Evolutionary conservation across 768 basidiomycete species (phyloP).

Genomic region (Boletus reticulatus): DNA sequence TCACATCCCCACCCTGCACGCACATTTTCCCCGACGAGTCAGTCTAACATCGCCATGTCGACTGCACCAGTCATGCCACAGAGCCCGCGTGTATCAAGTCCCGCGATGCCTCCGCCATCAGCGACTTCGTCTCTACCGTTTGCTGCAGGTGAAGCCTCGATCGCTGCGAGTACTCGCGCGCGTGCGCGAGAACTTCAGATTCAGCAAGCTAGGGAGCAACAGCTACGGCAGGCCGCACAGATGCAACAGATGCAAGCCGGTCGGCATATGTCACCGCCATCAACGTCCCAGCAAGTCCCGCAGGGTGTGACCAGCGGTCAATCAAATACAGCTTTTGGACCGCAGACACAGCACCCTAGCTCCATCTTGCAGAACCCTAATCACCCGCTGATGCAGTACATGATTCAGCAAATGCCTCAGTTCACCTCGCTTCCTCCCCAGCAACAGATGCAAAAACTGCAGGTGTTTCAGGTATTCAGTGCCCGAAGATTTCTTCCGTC

Average conservation of each 20-base stretch:
- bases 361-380: slow-evolving; percentile 51
- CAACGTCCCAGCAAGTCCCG: slow-evolving; percentile 21
- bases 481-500: background rate
- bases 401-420: slow-evolving; percentile 49
- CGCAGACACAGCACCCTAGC: slow-evolving; percentile 42
- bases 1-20: slow-evolving; percentile 22
- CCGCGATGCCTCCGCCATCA: slow-evolving; percentile 30
- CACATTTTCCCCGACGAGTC: slow-evolving; percentile 20
- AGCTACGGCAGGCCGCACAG: slow-evolving; percentile 33
- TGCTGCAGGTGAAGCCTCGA: slow-evolving; percentile 34
- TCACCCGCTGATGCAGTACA: slow-evolving; percentile 59
- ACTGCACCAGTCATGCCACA: slow-evolving; percentile 19
- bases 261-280: slow-evolving; percentile 45
- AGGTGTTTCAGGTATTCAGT: slow-evolving; percentile 46
- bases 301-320: slow-evolving; percentile 18
- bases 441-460: slow-evolving; percentile 60
- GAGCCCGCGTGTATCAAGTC: slow-evolving; percentile 34
- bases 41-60: slow-evolving; percentile 12
- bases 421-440: slow-evolving; percentile 51
- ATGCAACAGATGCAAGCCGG: slow-evolving; percentile 33
- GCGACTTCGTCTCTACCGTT: slow-evolving; percentile 30
- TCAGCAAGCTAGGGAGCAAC: slow-evolving; percentile 34
- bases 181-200: slow-evolving; percentile 37
- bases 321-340: slow-evolving; percentile 25
- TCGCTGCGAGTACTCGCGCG: slow-evolving; percentile 30